These are phyloP conservation scores for Aspergillus tubingensis DNA, from an alignment of 2,329 filamentous ascomycete genomes.

Conservation along the genomic window DNA sequence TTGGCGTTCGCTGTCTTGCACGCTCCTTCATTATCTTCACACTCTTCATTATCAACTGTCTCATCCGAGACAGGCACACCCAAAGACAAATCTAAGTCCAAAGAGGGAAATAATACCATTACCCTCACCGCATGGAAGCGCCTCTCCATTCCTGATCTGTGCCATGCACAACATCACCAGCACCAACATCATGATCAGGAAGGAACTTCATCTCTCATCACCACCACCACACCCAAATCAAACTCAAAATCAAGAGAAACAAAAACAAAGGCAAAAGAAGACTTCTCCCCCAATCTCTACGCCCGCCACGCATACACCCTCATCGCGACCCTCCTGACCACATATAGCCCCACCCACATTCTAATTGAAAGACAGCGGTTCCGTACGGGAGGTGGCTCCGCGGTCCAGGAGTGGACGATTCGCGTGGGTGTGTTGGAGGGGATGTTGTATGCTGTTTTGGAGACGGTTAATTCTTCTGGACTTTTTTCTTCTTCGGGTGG, in stretches of 20 bases:
- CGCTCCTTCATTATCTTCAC: neutral
- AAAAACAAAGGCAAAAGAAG: conserved; percentile 17
- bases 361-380: conserved; percentile 69
- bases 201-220: neutral
- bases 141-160: conserved; percentile 33
- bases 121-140: conserved; percentile 47
- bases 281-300: conserved; percentile 57
- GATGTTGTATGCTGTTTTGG: conserved; percentile 73
- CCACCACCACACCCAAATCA: neutral
- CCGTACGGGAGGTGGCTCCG: conserved; percentile 63
- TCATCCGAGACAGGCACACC: no score
- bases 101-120: neutral
- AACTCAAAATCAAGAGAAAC: neutral
- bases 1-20: conserved; percentile 69
- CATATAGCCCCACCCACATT: conserved; percentile 64
- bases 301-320: conserved; percentile 59
- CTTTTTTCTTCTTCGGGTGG: neutral
- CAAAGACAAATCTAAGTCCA: neutral
- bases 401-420: conserved; percentile 79
- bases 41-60: neutral
- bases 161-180: neutral
- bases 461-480: neutral
- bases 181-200: neutral
- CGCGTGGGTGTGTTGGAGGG: conserved; percentile 79
- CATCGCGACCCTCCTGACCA: conserved; percentile 51